Evolutionary conservation across 2,329 filamentous ascomycete genomes (phyloP).

Genomic region (Massarina eburnea): DNA sequence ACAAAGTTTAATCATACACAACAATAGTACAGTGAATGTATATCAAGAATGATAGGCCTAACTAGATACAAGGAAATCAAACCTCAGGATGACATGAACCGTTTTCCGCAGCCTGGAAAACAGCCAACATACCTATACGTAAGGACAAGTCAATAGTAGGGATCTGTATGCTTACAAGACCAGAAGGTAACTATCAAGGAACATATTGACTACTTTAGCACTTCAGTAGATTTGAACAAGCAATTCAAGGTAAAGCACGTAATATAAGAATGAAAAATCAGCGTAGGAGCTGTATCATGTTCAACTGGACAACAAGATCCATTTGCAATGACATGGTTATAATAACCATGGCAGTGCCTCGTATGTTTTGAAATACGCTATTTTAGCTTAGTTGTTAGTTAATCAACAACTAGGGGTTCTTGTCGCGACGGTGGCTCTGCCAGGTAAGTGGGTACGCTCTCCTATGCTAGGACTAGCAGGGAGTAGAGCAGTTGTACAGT

Average conservation of each 20-base stretch:
- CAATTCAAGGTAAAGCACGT: not conserved
- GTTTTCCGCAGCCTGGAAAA: not conserved
- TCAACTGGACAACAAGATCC: not conserved
- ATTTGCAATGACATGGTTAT: not conserved
- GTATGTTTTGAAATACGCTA: too few relatives aligned
- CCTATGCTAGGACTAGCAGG: too few relatives aligned
- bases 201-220: not conserved
- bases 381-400: too few relatives aligned
- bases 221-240: not conserved
- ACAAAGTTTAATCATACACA: too few relatives aligned
- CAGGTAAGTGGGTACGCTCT: too few relatives aligned
- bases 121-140: not conserved
- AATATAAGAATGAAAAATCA: not conserved
- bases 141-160: not conserved
- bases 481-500: too few relatives aligned
- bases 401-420: too few relatives aligned
- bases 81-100: too few relatives aligned
- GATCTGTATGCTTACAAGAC: not conserved
- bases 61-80: too few relatives aligned
- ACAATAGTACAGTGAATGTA: too few relatives aligned
- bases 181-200: not conserved
- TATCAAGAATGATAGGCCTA: too few relatives aligned
- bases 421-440: too few relatives aligned
- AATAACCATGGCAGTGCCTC: not conserved
- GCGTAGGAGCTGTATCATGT: not conserved